A percentile compares a stretch with the other conserved stretches of the same genome.
Conservation (phyloP, 768 basidiomycete genomes). For the Crucibulum laeve region DNA sequence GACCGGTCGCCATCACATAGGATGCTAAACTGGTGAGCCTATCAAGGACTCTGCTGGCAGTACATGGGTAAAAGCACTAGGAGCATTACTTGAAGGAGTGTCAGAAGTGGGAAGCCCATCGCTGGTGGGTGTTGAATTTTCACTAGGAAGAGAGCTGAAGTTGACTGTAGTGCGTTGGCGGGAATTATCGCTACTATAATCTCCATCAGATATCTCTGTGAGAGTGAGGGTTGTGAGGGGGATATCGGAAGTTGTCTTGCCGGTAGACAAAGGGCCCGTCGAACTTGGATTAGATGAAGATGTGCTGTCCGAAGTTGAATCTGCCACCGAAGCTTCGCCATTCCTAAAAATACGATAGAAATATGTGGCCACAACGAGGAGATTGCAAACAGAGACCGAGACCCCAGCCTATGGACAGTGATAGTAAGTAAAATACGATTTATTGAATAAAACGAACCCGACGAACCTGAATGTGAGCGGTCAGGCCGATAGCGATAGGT, state of each 20-base stretch:
- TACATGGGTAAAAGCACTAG: too few relatives aligned
- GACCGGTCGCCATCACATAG: too few relatives aligned
- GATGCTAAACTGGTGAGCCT: too few relatives aligned
- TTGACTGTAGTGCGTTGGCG: too few relatives aligned
- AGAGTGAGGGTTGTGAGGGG: neutral
- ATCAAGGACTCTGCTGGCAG: too few relatives aligned
- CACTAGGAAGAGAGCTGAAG: too few relatives aligned
- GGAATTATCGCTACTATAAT: neutral
- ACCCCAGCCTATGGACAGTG: slow-evolving; percentile 7
- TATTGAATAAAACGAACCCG: too few relatives aligned
- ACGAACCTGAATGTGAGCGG: slow-evolving; percentile 15
- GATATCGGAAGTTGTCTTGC: neutral
- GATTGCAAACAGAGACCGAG: slow-evolving; percentile 15
- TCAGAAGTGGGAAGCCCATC: too few relatives aligned
- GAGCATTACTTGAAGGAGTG: too few relatives aligned
- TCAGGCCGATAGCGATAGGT: slow-evolving; percentile 2
- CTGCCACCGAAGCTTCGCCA: neutral
- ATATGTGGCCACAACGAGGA: slow-evolving; percentile 20
- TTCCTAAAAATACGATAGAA: slow-evolving; percentile 12
- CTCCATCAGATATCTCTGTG: neutral
- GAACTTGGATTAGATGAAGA: neutral
- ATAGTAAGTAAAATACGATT: neutral
- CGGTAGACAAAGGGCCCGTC: too few relatives aligned
- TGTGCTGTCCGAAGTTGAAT: neutral
- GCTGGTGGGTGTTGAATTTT: too few relatives aligned